A percentile compares a stretch with the other conserved stretches of the same genome.
Evolutionary conservation across 768 basidiomycete genomes (phyloP).

Genomic region (Cyclocybe aegerita): DNA sequence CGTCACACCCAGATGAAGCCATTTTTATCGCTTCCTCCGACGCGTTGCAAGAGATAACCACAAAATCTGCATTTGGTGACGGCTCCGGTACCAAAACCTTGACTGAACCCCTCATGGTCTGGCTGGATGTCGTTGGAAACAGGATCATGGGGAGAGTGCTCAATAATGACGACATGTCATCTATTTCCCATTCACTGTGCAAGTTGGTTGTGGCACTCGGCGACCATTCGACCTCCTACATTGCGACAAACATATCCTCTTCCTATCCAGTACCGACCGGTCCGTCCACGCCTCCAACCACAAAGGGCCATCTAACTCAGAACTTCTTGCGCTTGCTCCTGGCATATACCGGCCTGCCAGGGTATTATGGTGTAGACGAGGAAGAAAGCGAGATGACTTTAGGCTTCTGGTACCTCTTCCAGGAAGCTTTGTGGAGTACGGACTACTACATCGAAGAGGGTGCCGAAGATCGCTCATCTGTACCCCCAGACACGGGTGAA

Average conservation of each 20-base stretch:
- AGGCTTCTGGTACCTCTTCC: constrained; percentile 88
- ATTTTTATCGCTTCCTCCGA: constrained; percentile 67
- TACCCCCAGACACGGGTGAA: constrained; percentile 18
- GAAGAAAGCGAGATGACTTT: constrained; percentile 87
- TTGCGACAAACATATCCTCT: constrained; percentile 67
- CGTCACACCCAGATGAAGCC: constrained; percentile 47
- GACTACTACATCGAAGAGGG: constrained; percentile 49
- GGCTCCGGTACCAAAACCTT: constrained; percentile 69
- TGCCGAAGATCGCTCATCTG: constrained; percentile 27
- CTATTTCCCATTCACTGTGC: constrained; percentile 69
- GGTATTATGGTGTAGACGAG: constrained; percentile 81
- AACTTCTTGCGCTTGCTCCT: constrained; percentile 70
- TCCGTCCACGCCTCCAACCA: constrained; percentile 25
- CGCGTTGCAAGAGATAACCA: constrained; percentile 75
- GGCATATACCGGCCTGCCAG: constrained; percentile 69
- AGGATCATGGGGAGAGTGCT: constrained; percentile 38
- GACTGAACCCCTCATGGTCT: constrained; percentile 85
- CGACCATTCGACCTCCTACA: constrained; percentile 81
- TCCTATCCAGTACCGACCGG: constrained; percentile 32
- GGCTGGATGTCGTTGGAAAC: constrained; percentile 61
- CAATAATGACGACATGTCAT: constrained; percentile 43
- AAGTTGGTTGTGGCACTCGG: constrained; percentile 81
- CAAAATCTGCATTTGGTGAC: constrained; percentile 68
- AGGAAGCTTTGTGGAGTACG: constrained; percentile 79
- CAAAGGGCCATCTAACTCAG: constrained; percentile 58